Conservation (phyloP, 2,329 filamentous ascomycete species). For the Colletotrichum limetticola region DNA sequence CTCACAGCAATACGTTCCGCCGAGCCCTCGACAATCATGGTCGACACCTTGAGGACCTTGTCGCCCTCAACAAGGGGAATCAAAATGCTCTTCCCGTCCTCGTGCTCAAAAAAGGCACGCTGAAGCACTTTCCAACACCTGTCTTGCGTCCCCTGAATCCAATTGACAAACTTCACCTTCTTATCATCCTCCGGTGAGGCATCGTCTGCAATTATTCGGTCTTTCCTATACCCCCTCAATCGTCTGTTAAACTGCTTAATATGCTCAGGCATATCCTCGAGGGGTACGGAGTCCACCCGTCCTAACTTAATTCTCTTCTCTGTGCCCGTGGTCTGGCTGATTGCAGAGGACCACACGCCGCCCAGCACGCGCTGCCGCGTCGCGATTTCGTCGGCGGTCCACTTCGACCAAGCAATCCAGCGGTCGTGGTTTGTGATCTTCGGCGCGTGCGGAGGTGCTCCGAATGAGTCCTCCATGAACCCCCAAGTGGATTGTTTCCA, state of each 20-base stretch:
- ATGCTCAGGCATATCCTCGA: neutral
- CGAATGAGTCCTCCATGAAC: conserved; percentile 6
- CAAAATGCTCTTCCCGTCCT: conserved; percentile 19
- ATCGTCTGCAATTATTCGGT: neutral
- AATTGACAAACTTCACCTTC: neutral
- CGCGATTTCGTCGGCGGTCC: conserved; percentile 64
- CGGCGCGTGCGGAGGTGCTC: conserved; percentile 64
- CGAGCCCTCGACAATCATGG: conserved; percentile 32
- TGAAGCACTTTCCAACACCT: neutral
- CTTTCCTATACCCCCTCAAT: neutral
- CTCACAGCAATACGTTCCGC: conserved; percentile 9
- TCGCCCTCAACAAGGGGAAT: neutral
- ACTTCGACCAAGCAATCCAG: conserved; percentile 68
- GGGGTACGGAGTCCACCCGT: conserved; percentile 41
- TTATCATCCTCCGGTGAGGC: neutral
- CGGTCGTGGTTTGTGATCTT: conserved; percentile 77
- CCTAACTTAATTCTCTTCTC: conserved; percentile 54
- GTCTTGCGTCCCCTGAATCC: conserved; percentile 2
- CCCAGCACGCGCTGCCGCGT: conserved; percentile 70
- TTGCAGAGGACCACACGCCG: conserved; percentile 69
- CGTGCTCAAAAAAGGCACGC: conserved; percentile 1
- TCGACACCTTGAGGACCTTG: conserved; percentile 17
- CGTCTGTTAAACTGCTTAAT: neutral
- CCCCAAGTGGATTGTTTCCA: conserved; percentile 39
- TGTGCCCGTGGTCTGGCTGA: conserved; percentile 37